A percentile compares a stretch with the other conserved stretches of the same genome.
Evolutionary conservation across 352 stramenopile species (phyloP).

Genomic region (Phytophthora pistaciae): DNA sequence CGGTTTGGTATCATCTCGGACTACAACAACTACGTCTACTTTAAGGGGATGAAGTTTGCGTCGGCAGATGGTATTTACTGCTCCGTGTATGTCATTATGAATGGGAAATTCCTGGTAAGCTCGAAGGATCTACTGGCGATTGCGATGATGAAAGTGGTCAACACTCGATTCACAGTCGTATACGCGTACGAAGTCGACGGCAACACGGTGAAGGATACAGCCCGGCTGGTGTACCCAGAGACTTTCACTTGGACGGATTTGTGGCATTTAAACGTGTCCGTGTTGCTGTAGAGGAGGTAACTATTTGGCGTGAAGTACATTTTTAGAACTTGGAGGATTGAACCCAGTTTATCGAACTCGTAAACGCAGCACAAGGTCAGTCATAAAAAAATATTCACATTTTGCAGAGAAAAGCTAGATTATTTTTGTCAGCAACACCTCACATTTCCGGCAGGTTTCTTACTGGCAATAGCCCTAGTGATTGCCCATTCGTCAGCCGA

Average conservation of each 20-base stretch:
- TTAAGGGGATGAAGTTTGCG: slow-evolving; percentile 46
- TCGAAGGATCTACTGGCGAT: slow-evolving; percentile 35
- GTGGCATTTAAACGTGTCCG: slow-evolving; percentile 22
- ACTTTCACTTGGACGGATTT: slow-evolving; percentile 35
- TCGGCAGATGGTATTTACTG: slow-evolving; percentile 44
- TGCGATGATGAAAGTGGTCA: slow-evolving; percentile 40
- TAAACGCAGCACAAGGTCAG: no score
- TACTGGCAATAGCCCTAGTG: no score
- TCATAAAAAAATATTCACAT: no score
- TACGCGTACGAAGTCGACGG: slow-evolving; percentile 43
- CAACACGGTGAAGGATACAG: slow-evolving; percentile 41
- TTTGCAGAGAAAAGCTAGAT: no score
- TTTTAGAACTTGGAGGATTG: neutral
- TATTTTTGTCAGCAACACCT: no score
- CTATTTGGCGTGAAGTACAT: neutral
- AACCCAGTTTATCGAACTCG: neutral
- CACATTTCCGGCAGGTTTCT: no score
- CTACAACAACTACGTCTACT: slow-evolving; percentile 42
- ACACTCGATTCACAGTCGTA: slow-evolving; percentile 28
- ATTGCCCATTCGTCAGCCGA: no score
- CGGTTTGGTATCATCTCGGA: slow-evolving; percentile 44
- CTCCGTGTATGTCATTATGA: slow-evolving; percentile 42
- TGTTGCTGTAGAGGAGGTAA: slow-evolving; percentile 9
- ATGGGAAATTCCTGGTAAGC: slow-evolving; percentile 41
- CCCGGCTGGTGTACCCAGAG: slow-evolving; percentile 33